Evolutionary conservation across 306 rosid genomes (phyloP), one percentile per base, ranked within the genome.

Genomic region (Oxytropis ochrocephala): DNA sequence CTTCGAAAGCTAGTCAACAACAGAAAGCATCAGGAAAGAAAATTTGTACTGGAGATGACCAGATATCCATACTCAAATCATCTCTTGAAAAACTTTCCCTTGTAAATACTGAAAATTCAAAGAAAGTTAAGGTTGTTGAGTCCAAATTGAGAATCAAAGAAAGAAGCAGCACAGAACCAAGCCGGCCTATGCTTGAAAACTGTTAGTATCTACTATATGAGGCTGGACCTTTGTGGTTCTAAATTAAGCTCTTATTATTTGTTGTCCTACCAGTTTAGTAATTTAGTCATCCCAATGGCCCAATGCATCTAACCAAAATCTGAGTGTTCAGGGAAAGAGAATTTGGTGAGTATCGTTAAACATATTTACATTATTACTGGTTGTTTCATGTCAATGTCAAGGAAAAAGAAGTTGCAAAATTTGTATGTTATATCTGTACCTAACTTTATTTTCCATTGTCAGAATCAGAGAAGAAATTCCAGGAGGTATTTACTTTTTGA

Each of bases 71-170:
- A 69, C 96, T 92, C 83, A 85, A 89, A 80, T 82, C 89, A 5
- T 81, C 88, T 1, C 92, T 92, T 33, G 11, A 88, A 87, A 79
- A 87, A 84, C 89, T 72, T 68, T 30, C 96, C 5, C 91, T 92
- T 41, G 73, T 89, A 55, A 92, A 85, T 79, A 78, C 86, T 51
- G 79, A 87, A 52, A 92, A 92, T 65, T 12, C 91, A 0, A 81
- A 86, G 75, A 92, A 78, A 87, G 87, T 89, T 49, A 85, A 87
- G 79, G 70, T 89, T 24, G 95, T 92, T 19, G 97, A 87, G 61
- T 82, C 92, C 54, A 77, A 82, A 13, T 62, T 92, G 69, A 85
- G 16, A 64, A 78, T 51, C 78, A 78, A 60, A 57, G 96, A 89
- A 72, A 80, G 74, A 76, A 81, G 73, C 38, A 66, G 82, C 72